Conservation (phyloP, 805 yeast species). For the Teunomyces aglyptinius region DNA sequence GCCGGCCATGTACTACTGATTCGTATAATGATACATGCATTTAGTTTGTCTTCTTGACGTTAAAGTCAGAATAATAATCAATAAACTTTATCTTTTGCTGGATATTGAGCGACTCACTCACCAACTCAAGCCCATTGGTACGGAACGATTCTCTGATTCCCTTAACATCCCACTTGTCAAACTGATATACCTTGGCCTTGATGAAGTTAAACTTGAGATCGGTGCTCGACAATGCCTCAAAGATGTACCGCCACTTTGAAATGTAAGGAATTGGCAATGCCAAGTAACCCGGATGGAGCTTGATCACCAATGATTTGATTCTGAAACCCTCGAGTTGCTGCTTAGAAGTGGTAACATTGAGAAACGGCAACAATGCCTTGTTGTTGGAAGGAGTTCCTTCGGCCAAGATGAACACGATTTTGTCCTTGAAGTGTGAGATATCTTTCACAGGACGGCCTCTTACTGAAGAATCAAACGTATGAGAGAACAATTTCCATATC, state of each 20-base stretch:
- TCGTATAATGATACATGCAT: background rate
- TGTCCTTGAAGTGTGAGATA: slow-evolving; percentile 29
- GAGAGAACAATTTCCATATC: slow-evolving; percentile 25
- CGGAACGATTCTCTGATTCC: slow-evolving; percentile 27
- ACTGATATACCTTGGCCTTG: slow-evolving; percentile 27
- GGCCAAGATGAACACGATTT: slow-evolving; percentile 55
- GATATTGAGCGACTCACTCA: slow-evolving; percentile 27
- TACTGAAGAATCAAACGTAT: slow-evolving; percentile 15
- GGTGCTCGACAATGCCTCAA: slow-evolving; percentile 21
- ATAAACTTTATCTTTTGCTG: slow-evolving; percentile 29
- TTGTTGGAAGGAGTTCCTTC: slow-evolving; percentile 91
- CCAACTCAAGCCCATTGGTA: slow-evolving; percentile 30
- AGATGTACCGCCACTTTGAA: slow-evolving; percentile 20
- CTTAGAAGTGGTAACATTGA: slow-evolving; percentile 9
- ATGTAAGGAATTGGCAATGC: slow-evolving; percentile 37
- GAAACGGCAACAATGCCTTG: slow-evolving; percentile 64
- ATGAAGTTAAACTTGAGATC: slow-evolving; percentile 17
- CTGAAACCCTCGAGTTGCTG: slow-evolving; percentile 16
- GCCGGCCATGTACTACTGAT: slow-evolving; percentile 1
- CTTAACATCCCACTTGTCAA: slow-evolving; percentile 14
- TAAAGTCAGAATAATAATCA: slow-evolving; percentile 9
- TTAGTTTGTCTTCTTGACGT: slow-evolving; percentile 4
- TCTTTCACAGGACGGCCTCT: slow-evolving; percentile 14
- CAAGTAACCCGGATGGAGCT: slow-evolving; percentile 33
- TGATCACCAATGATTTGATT: slow-evolving; percentile 38